phyloP scores from a whole-genome alignment of 2,329 filamentous ascomycete genomes.

The Dactylellina leptospora region DNA sequence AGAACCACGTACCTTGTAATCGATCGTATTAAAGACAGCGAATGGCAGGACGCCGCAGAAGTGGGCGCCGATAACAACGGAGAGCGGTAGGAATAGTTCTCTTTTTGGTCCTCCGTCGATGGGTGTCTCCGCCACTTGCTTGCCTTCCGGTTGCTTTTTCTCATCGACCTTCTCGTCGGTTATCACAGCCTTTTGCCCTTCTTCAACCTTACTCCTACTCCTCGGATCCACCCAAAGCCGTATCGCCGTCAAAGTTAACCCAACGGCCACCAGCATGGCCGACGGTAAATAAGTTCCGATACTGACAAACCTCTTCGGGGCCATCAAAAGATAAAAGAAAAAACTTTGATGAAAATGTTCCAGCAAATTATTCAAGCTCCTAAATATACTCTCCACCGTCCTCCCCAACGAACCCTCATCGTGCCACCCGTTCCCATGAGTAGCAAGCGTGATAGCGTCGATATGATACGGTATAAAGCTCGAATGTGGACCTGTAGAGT shows the following conservation, averaged over 20 bases:
- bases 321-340: conserved; percentile 97
- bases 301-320: conserved; percentile 90
- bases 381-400: conserved; percentile 86
- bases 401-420: conserved; percentile 96
- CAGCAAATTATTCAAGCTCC: conserved; percentile 93
- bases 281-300: conserved; percentile 97
- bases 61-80: conserved; percentile 76
- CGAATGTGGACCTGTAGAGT: conserved; percentile 89
- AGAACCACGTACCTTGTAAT: conserved; percentile 66
- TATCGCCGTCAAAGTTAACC: conserved; percentile 95
- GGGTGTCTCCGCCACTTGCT: conserved; percentile 18
- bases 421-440: conserved; percentile 90
- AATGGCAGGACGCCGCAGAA: conserved; percentile 81
- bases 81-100: conserved; percentile 76
- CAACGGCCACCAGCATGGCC: conserved; percentile 94
- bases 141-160: conserved; percentile 57
- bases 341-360: conserved; percentile 99
- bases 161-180: conserved; percentile 41
- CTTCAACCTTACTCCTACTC: conserved; percentile 57
- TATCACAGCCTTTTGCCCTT: conserved; percentile 53
- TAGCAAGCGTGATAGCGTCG: conserved; percentile 91
- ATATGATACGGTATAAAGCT: conserved; percentile 98
- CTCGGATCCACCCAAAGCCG: conserved; percentile 93
- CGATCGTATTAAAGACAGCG: conserved; percentile 82
- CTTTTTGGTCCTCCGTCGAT: conserved; percentile 66